Evolutionary conservation across 2,329 filamentous ascomycete genomes (phyloP).

Genomic region (Ophiostoma perfectum): DNA sequence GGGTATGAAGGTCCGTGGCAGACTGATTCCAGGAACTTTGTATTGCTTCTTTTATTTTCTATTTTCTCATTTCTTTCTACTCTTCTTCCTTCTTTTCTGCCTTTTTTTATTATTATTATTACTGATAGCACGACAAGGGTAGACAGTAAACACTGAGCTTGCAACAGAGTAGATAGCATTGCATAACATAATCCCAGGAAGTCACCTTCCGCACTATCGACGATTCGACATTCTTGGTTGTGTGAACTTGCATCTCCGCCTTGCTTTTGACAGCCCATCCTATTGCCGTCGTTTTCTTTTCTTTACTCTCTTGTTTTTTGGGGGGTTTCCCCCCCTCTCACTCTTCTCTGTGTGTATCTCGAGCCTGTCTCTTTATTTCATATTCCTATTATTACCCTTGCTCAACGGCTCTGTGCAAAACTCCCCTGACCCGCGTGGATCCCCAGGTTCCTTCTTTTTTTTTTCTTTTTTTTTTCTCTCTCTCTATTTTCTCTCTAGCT

Average conservation of each 20-base stretch:
- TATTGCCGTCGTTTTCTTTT: neutral
- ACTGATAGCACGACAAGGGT: neutral
- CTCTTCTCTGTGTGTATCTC: too few species aligned
- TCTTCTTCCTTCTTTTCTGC: too few species aligned
- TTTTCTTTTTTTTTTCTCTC: neutral
- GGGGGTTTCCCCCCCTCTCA: too few species aligned
- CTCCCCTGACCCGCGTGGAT: constrained; percentile 4
- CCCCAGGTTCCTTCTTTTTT: neutral
- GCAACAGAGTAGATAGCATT: neutral
- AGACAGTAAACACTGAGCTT: too few species aligned
- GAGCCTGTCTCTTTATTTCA: too few species aligned
- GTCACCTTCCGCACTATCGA: neutral
- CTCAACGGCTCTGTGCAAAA: neutral
- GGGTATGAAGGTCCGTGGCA: neutral
- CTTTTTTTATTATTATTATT: neutral
- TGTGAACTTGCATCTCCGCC: constrained; percentile 3
- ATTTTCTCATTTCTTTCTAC: neutral
- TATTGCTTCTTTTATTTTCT: neutral
- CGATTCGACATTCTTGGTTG: neutral
- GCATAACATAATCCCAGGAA: neutral
- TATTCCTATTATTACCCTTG: too few species aligned
- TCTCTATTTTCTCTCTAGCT: neutral
- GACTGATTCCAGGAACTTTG: neutral
- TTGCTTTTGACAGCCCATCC: neutral
- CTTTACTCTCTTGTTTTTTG: too few species aligned